Base-by-base conservation (phyloP, 352 stramenopile species). In the Pythium coloratum region DNA sequence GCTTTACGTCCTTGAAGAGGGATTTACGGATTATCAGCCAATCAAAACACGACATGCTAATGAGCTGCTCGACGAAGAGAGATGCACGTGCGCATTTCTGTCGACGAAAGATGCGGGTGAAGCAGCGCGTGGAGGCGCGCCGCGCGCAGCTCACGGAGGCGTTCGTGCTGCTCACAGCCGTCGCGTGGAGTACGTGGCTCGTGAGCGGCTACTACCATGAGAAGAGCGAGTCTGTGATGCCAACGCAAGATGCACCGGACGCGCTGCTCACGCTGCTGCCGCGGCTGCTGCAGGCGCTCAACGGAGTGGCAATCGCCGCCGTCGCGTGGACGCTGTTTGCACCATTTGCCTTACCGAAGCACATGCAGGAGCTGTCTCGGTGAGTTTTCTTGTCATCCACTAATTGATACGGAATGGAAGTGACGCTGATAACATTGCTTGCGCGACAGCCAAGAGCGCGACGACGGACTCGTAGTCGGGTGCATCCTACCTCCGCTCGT, bases 401-500 rank as follows among this genome's bases (percentile, higher is more conserved):
- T 4, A 12, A 26, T 9, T n/a, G 5, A 18, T 12, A 50, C 14
- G 7, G 44, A 12, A 28, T 47, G 40, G 12, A 20, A 18, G 12
- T 26, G 16, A 7, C 16, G n/a, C 9, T 26, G 16, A 18, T 50
- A 28, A 28, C 49, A 5, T 14, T 54, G 46, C 18, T 51, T 51
- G 44, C 20, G 2, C 7, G 16, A 47, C 50, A 91, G 86, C 67
- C 70, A 55, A 14, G 83, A 94, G 33, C 73, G 80, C 12, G 84
- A 91, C 61, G 55, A 61, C 60, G 83, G 86, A 10, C 69, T 92
- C 14, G 72, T 83, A 1, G 59, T 94, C 38, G 82, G 86, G 20
- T 88, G 81, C 33, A 62, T 89, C 6, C 49, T 94, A 8, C 75
- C 78, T 6, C 78, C 86, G 20, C 61, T 92, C 6, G 82, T 86